phyloP scores from a whole-genome alignment of 352 stramenopile species.

The Globisporangium alternatum region DNA sequence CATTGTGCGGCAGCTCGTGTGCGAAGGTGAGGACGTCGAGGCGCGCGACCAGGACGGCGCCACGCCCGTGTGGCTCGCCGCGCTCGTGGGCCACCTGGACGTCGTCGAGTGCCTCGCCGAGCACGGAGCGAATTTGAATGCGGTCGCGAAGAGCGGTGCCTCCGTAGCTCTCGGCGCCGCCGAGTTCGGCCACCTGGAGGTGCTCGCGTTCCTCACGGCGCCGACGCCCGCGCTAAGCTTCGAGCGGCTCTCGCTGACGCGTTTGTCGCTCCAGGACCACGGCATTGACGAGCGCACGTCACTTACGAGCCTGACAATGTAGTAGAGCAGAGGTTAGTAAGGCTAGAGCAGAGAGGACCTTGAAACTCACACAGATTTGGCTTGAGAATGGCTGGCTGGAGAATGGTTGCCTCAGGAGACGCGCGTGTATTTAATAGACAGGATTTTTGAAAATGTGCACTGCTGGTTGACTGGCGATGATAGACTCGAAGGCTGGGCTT shows the following conservation, averaged over 20 bases:
- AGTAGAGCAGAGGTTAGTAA: conserved; percentile 1
- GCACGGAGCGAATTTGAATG: conserved; percentile 28
- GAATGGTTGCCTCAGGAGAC: background rate
- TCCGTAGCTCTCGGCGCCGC: conserved; percentile 27
- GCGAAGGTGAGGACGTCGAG: conserved; percentile 23
- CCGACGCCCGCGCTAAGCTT: conserved; percentile 16
- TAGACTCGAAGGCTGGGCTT: background rate
- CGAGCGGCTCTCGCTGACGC: conserved; percentile 13
- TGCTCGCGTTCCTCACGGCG: conserved; percentile 33
- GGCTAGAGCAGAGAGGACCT: background rate
- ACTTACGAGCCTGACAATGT: background rate
- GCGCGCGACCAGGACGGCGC: conserved; percentile 28
- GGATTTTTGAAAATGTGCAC: background rate
- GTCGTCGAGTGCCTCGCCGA: conserved; percentile 34
- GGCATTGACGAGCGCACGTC: background rate
- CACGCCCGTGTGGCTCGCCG: conserved; percentile 37
- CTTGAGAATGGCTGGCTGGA: background rate
- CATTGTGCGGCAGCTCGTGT: conserved; percentile 23
- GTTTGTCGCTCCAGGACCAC: conserved; percentile 17
- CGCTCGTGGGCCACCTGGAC: conserved; percentile 29
- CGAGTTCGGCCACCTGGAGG: conserved; percentile 32
- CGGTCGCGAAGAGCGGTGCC: conserved; percentile 16
- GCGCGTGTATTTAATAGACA: conserved; percentile 18
- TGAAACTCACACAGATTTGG: background rate
- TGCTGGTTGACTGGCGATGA: background rate